Percentiles rank a stretch among this genome's conserved stretches.
These are phyloP conservation scores for Rubia yunnanensis DNA, from an alignment of 257 asterid species.

Conservation along the genomic window DNA sequence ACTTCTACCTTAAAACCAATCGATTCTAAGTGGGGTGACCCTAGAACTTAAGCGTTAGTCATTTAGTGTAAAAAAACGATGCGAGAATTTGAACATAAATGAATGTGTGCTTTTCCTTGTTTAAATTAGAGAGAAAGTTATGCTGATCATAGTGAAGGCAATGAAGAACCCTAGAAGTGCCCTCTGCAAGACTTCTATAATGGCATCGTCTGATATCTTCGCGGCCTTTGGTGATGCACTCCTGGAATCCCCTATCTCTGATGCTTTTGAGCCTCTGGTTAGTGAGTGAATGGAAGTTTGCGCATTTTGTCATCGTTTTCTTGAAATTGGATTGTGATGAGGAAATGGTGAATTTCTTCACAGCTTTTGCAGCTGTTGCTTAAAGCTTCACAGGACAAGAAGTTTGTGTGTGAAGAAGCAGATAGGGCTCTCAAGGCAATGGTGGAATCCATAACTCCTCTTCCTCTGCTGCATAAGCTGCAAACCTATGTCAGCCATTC, in stretches of 20 bases:
- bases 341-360: not conserved
- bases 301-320: not conserved
- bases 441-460: constrained; percentile 67
- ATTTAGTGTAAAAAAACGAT: too few relatives aligned
- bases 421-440: constrained; percentile 48
- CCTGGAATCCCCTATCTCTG: constrained; percentile 41
- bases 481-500: constrained; percentile 44
- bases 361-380: constrained; percentile 87
- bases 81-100: too few relatives aligned
- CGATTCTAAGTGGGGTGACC: too few relatives aligned
- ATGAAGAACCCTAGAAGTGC: constrained; percentile 99
- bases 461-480: constrained; percentile 63
- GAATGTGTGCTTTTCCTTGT: not conserved
- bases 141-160: constrained; percentile 57
- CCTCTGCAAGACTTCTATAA: constrained; percentile 73
- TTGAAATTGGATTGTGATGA: not conserved
- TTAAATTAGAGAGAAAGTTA: constrained; percentile 50
- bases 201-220: constrained; percentile 87
- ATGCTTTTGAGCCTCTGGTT: constrained; percentile 64
- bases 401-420: constrained; percentile 97
- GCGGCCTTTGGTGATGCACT: constrained; percentile 57
- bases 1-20: too few relatives aligned
- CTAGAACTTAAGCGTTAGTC: too few relatives aligned
- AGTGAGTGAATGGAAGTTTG: not conserved
- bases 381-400: constrained; percentile 90